Conservation (phyloP, 768 basidiomycete genomes). For the Serendipita indica region DNA sequence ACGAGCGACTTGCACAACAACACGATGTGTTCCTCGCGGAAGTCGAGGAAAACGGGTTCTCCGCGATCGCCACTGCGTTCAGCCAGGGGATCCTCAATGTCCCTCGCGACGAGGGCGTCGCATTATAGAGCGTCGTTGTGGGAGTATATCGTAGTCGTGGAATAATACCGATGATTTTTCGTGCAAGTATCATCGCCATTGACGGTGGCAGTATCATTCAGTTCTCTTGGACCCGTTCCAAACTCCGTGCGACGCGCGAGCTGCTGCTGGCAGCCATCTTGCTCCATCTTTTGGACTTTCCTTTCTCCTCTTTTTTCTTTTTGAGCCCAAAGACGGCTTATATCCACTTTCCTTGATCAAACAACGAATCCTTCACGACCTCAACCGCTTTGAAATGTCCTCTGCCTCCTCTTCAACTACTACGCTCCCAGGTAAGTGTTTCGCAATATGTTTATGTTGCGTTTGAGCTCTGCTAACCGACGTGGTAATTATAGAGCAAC, state of each 20-base stretch:
- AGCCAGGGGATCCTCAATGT: slow-evolving; percentile 11
- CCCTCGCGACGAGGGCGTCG: background rate
- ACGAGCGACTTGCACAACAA: slow-evolving; percentile 67
- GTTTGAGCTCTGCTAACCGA: background rate
- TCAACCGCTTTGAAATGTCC: background rate
- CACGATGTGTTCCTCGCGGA: slow-evolving; percentile 16
- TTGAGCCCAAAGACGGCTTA: background rate
- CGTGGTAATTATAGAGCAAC: slow-evolving; percentile 18
- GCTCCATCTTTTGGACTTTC: background rate
- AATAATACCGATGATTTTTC: no score
- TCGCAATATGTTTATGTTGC: background rate
- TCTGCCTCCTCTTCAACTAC: background rate
- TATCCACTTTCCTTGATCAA: background rate
- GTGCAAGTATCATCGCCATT: background rate
- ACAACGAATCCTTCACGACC: background rate
- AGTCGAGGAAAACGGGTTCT: slow-evolving; percentile 16
- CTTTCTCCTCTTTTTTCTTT: background rate
- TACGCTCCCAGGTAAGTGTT: background rate
- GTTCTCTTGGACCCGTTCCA: background rate
- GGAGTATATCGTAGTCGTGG: no score
- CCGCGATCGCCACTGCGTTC: slow-evolving; percentile 17
- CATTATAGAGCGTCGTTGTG: background rate
- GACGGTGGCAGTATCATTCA: background rate
- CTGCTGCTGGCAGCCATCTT: slow-evolving; percentile 1
- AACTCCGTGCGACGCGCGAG: background rate